A percentile compares a stretch with the other conserved stretches of the same genome.
These are phyloP conservation scores for Boletus subparvulus DNA, from an alignment of 768 basidiomycete species.

Conservation along the genomic window DNA sequence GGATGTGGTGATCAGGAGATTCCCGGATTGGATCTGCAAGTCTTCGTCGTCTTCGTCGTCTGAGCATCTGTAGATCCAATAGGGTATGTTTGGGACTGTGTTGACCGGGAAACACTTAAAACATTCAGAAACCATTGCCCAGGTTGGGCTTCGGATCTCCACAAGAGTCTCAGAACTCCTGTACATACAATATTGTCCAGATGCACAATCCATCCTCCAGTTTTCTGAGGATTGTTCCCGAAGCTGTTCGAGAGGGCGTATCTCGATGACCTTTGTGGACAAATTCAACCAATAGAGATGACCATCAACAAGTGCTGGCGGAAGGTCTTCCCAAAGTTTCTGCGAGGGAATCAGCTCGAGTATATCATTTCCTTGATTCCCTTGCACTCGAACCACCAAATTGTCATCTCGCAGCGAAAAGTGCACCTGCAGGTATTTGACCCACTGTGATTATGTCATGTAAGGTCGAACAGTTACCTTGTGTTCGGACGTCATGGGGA, in stretches of 20 bases:
- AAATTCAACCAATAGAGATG: slow-evolving; percentile 29
- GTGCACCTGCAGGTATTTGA: neutral
- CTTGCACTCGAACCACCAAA: neutral
- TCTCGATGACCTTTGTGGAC: slow-evolving; percentile 16
- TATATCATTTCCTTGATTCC: neutral
- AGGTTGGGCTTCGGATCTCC: slow-evolving; percentile 21
- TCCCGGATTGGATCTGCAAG: no score
- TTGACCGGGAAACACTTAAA: neutral
- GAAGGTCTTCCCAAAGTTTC: neutral
- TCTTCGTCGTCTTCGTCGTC: no score
- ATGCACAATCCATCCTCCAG: slow-evolving; percentile 19
- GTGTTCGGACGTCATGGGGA: neutral
- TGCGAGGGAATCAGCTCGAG: neutral
- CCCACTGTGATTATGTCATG: neutral
- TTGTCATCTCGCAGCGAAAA: neutral
- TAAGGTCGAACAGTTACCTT: neutral
- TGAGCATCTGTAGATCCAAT: no score
- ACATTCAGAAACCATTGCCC: slow-evolving; percentile 12
- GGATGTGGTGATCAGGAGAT: slow-evolving; percentile 14
- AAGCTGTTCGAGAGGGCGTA: slow-evolving; percentile 12
- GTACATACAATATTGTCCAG: neutral
- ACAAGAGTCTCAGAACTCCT: slow-evolving; percentile 12
- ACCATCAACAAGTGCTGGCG: neutral
- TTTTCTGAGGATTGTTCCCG: slow-evolving; percentile 22
- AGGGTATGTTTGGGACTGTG: no score